Evolutionary conservation across 345 rosid species (phyloP).

Genomic region (Zanthoxylum bungeanum): DNA sequence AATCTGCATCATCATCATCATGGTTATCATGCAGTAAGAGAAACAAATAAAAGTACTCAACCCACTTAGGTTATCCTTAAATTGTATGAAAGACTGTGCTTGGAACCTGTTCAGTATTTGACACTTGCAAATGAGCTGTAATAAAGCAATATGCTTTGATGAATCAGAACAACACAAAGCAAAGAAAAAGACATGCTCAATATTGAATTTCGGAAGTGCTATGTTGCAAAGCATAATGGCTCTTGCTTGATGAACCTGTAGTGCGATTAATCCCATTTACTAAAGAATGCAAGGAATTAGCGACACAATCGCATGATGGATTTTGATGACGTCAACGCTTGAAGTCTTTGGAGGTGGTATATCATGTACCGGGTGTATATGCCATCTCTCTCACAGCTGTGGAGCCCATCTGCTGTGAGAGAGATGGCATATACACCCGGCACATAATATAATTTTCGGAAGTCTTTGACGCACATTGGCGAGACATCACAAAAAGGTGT

Average conservation of each 20-base stretch:
- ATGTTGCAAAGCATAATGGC: not conserved
- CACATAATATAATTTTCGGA: too few relatives aligned
- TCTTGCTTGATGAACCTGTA: not conserved
- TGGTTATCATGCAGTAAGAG: not conserved
- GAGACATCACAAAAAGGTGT: too few relatives aligned
- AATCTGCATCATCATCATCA: not conserved
- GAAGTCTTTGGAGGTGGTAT: too few relatives aligned
- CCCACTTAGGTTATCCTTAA: not conserved
- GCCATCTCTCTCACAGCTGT: too few relatives aligned
- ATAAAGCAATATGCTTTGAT: constrained; percentile 1
- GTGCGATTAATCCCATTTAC: not conserved
- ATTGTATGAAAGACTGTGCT: constrained; percentile 1
- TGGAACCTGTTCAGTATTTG: constrained; percentile 7
- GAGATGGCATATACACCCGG: too few relatives aligned
- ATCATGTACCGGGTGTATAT: too few relatives aligned
- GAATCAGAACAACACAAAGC: constrained; percentile 11
- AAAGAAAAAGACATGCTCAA: not conserved
- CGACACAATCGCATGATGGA: too few relatives aligned
- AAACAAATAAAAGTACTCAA: not conserved
- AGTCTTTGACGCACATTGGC: too few relatives aligned
- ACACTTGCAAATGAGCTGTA: constrained; percentile 8
- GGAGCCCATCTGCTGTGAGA: too few relatives aligned
- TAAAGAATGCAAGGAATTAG: not conserved
- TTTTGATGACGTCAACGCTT: too few relatives aligned
- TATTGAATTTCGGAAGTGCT: constrained; percentile 6